Conservation (phyloP, 176 grass and related monocot species). For the Luzula sylvatica region DNA sequence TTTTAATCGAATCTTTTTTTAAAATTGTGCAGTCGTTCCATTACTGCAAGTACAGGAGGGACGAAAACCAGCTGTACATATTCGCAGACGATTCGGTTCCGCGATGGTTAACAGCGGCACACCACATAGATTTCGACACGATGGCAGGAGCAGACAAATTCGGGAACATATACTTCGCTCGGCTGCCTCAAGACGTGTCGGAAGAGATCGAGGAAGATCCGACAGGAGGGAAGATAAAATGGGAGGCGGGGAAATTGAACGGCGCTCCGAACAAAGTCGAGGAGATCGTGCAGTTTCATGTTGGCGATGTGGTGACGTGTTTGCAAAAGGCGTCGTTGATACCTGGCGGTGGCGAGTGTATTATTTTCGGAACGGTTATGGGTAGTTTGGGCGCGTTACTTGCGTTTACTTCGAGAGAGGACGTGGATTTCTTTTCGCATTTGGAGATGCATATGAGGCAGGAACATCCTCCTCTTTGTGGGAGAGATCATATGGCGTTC, state of each 20-base stretch:
- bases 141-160: slow-evolving; percentile 98
- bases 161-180: slow-evolving; percentile 91
- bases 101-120: slow-evolving; percentile 85
- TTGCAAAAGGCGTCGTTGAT: slow-evolving; percentile 92
- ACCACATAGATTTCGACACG: slow-evolving; percentile 99
- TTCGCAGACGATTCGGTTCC: slow-evolving; percentile 93
- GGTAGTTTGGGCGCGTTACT: slow-evolving; percentile 85
- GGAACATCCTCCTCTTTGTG: slow-evolving; percentile 93
- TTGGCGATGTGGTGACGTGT: slow-evolving; percentile 92
- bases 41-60: slow-evolving; percentile 98
- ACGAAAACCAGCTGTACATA: slow-evolving; percentile 95
- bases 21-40: slow-evolving; percentile 82
- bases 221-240: slow-evolving; percentile 96
- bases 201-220: slow-evolving; percentile 99
- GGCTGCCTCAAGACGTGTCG: slow-evolving; percentile 85
- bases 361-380: slow-evolving; percentile 95
- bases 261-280: slow-evolving; percentile 96
- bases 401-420: slow-evolving; percentile 91
- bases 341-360: slow-evolving; percentile 89
- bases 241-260: slow-evolving; percentile 92
- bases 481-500: slow-evolving; percentile 95
- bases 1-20: slow-evolving; percentile 27
- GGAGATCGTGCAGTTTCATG: slow-evolving; percentile 98
- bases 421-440: slow-evolving; percentile 98
- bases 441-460: slow-evolving; percentile 99